Percentiles rank a stretch among this genome's conserved stretches.
Conservation (phyloP, 2,329 filamentous ascomycete genomes). For the Leptodontidium sp. region DNA sequence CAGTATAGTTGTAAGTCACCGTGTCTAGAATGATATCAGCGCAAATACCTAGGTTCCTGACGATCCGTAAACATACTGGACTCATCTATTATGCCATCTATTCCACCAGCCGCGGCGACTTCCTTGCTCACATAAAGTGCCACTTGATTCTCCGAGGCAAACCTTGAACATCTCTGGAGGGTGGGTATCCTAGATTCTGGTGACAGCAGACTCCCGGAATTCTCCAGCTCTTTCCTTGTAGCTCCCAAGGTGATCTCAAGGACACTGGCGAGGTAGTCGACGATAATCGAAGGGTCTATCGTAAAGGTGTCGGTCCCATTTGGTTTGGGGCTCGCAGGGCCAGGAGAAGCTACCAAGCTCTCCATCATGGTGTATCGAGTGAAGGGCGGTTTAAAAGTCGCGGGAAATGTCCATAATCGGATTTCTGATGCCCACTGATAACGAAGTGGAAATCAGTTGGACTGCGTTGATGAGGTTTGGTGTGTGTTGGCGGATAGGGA, state of each 20-base stretch:
- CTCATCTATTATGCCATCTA: slow-evolving; percentile 43
- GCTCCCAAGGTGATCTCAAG: slow-evolving; percentile 79
- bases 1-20: slow-evolving; percentile 75
- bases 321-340: slow-evolving; percentile 37
- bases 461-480: slow-evolving; percentile 26
- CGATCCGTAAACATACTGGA: slow-evolving; percentile 48
- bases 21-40: slow-evolving; percentile 48
- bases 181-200: slow-evolving; percentile 69
- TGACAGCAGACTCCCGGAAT: slow-evolving; percentile 83
- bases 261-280: slow-evolving; percentile 76
- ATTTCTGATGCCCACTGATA: slow-evolving; percentile 32
- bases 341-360: slow-evolving; percentile 44
- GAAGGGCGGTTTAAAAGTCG: slow-evolving; percentile 29
- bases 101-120: slow-evolving; percentile 53
- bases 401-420: slow-evolving; percentile 30
- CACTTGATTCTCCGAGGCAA: slow-evolving; percentile 86
- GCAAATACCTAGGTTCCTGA: slow-evolving; percentile 41
- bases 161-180: slow-evolving; percentile 84
- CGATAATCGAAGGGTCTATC: slow-evolving; percentile 72
- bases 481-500: slow-evolving; percentile 22
- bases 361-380: slow-evolving; percentile 45
- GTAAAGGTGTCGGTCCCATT: slow-evolving; percentile 52
- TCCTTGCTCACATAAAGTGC: slow-evolving; percentile 94
- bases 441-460: slow-evolving; percentile 32
- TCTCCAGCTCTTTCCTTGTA: slow-evolving; percentile 79